Evolutionary conservation across 345 rosid species (phyloP), one percentile per base, ranked within the genome.

Genomic region (Abelmoschus esculentus): DNA sequence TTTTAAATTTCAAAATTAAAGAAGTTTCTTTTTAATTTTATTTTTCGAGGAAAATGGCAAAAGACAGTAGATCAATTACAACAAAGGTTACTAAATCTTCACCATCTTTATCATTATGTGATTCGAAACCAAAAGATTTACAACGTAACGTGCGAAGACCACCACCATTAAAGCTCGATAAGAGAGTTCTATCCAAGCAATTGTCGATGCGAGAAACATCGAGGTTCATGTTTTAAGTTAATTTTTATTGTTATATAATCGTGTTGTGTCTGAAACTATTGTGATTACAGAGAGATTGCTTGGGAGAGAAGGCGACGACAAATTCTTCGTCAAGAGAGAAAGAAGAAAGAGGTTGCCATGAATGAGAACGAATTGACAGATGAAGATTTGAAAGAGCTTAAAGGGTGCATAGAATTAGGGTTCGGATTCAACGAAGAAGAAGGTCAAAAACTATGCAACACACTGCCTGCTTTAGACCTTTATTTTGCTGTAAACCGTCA

Each of bases 371-470:
- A 75, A 17, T 81, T 95, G 79, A 91, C 97, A 0, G 97, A 91
- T 70, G 97, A 87, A 60, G 97, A 95, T 65, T 65, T 91, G 72
- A 70, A 82, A 50, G 97, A 95, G 81, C 84, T 95, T 0, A 95
- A 88, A 78, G 99, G 96, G 11, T 88, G 93, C 59, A 95, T 95
- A 40, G 99, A 95, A 81, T 86, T 91, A 15, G 99, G 99, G 15
- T 95, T 95, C 46, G 99, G 96, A 57, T 91, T 95, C 74, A 87
- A 85, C 3, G 99, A 95, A 58, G 92, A 88, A 78, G 87, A 77
- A 19, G 97, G 90, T 9, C 93, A 89, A 76, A 75, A 77, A 12
- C 73, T 91, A 2, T 83, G 91, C 67, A 86, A 83, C 61, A 91
- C 97, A 1, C 79, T 89, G 75, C 97, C 98, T n/a, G 97, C 97